Base-by-base conservation (phyloP, 1,139 yeast species). In the Maudiozyma humilis region DNA sequence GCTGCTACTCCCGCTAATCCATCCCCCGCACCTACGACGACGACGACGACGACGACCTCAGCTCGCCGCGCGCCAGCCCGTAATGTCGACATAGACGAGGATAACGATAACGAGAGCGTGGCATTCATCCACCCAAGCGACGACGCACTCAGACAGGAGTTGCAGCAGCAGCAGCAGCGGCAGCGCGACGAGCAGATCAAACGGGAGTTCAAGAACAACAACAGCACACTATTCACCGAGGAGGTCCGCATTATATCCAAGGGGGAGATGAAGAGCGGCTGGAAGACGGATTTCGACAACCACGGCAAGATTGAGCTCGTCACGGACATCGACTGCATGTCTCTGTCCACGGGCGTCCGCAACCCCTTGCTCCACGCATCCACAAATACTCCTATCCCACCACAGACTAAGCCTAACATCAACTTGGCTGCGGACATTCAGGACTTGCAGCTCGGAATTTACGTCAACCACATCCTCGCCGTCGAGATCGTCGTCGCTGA, bases 401-500 rank as follows among this genome's bases (percentile, higher is more conserved):
- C 33, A 3, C 40, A 37, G 31, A 37, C 40, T 8, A 53, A 46
- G 12, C 52, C 48, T n/a, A 47, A 49, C 7, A 77, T 84, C 33
- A 80, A 82, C 49, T 73, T 85, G 30, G 70, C 88, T 6, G 86
- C 94, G 62, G 95, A 86, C 58, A 71, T 87, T 14, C 84, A 79
- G 48, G 97, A 89, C 59, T 84, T 93, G 0, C 78, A 78, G 3
- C 66, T 82, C 45, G 97, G 97, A 0, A 70, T 91, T 8, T 73
- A 72, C 52, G 89, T 87, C 1, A 69, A 72, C 39, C 98, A 91
- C 60, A 71, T 79, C 15, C 68, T 91, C 41, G 76, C 87, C 4
- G 78, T 89, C 35, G 98, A 91, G 63, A 76, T 87, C 45, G 85
- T 89, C n/a, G 88, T 91, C 36, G 95, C 95, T 1, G 98, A 91